Evolutionary conservation across 441 rosid genomes (phyloP).

Genomic region (Croton setiger): DNA sequence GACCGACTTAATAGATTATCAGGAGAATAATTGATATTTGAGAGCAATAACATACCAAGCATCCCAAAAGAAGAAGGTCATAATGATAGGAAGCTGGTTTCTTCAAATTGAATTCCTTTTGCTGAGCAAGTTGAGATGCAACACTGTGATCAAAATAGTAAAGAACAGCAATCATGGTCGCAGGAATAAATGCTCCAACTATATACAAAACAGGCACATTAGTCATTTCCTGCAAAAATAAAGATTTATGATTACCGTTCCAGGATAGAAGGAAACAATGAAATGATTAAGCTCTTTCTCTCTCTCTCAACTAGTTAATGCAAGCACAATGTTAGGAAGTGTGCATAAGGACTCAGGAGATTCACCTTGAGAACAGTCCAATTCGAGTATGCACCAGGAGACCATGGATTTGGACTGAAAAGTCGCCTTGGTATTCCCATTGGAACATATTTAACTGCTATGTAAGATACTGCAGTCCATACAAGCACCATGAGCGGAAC

Average conservation of each 20-base stretch:
- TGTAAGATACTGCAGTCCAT: slow-evolving; percentile 72
- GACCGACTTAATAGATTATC: not conserved
- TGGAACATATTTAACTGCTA: slow-evolving; percentile 64
- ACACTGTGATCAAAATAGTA: slow-evolving; percentile 87
- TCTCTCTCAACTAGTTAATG: not conserved
- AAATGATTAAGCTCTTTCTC: slow-evolving; percentile 15
- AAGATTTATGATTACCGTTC: slow-evolving; percentile 20
- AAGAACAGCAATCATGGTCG: slow-evolving; percentile 82
- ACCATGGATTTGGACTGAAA: slow-evolving; percentile 85
- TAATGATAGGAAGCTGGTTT: slow-evolving; percentile 77
- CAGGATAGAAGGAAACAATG: slow-evolving; percentile 10
- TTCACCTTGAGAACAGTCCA: slow-evolving; percentile 76
- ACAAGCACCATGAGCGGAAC: slow-evolving; percentile 75
- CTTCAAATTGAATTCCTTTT: slow-evolving; percentile 74
- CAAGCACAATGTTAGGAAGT: slow-evolving; percentile 17
- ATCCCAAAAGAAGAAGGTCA: slow-evolving; percentile 72
- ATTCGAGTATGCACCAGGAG: slow-evolving; percentile 72
- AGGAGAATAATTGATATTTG: slow-evolving; percentile 1
- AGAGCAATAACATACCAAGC: slow-evolving; percentile 42
- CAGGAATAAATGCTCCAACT: slow-evolving; percentile 77
- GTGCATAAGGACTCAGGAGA: slow-evolving; percentile 11
- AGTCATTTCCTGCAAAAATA: slow-evolving; percentile 59
- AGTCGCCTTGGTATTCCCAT: slow-evolving; percentile 76
- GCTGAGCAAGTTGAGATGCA: slow-evolving; percentile 83
- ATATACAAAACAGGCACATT: slow-evolving; percentile 67